Evolutionary conservation across 768 basidiomycete genomes (phyloP).

Genomic region (Candolleomyces eurysporus): DNA sequence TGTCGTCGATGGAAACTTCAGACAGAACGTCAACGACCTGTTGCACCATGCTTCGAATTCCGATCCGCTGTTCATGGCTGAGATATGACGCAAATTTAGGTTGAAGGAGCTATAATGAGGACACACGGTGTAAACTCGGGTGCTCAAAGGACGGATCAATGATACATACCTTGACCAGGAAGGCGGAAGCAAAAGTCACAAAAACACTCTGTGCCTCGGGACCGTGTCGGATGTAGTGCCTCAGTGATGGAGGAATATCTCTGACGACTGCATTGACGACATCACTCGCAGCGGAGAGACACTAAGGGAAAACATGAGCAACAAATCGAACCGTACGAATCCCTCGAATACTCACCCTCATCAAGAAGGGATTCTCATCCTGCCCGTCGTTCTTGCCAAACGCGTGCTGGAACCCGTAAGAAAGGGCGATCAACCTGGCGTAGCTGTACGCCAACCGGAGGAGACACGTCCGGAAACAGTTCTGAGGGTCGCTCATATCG

Average conservation of each 20-base stretch:
- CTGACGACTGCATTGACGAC: conserved; percentile 61
- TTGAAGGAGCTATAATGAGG: conserved; percentile 57
- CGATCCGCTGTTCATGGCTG: conserved; percentile 51
- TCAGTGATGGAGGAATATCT: conserved; percentile 31
- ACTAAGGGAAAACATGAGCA: conserved; percentile 35
- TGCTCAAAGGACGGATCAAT: not conserved
- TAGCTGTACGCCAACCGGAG: conserved; percentile 66
- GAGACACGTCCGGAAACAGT: conserved; percentile 59
- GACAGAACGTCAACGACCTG: conserved; percentile 65
- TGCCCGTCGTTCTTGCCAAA: conserved; percentile 56
- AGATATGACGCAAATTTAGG: conserved; percentile 69
- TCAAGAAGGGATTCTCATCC: conserved; percentile 65
- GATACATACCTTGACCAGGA: conserved; percentile 57
- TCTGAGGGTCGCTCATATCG: conserved; percentile 53
- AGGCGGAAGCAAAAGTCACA: conserved; percentile 77
- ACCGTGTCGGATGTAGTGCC: conserved; percentile 62
- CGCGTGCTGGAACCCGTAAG: conserved; percentile 76
- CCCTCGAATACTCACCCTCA: conserved; percentile 44
- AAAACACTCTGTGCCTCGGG: conserved; percentile 82
- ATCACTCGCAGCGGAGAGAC: conserved; percentile 63
- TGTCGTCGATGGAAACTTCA: conserved; percentile 75
- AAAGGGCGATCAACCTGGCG: conserved; percentile 63
- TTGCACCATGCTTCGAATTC: conserved; percentile 64
- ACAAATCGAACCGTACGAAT: not conserved
- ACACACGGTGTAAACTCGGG: not conserved